Evolutionary conservation across 2,329 filamentous ascomycete species (phyloP).

Genomic region (Trichothecium sympodiale): DNA sequence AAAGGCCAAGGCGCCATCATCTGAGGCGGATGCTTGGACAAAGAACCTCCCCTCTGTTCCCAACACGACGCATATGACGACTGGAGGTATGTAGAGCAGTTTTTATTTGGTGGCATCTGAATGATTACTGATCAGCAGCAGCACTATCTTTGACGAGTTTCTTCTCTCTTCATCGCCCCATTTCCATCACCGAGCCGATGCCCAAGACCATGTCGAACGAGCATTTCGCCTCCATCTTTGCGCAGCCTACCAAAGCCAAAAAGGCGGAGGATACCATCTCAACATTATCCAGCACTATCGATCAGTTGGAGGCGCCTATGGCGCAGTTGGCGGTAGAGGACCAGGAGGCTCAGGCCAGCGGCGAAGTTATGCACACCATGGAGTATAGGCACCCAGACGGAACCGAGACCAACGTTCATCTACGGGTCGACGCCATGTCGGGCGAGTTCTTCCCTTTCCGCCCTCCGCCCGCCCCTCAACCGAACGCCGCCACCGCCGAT

Average conservation of each 20-base stretch:
- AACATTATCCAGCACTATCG: slow-evolving; percentile 50
- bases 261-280: slow-evolving; percentile 53
- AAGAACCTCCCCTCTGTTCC: slow-evolving; percentile 62
- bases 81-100: slow-evolving; percentile 41
- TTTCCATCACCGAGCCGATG: slow-evolving; percentile 76
- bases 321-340: slow-evolving; percentile 29
- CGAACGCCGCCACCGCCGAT: slow-evolving; percentile 31
- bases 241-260: slow-evolving; percentile 36
- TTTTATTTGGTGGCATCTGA: neutral
- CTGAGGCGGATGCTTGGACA: slow-evolving; percentile 31
- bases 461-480: slow-evolving; percentile 68
- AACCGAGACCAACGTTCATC: slow-evolving; percentile 45
- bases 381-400: slow-evolving; percentile 46
- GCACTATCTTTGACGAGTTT: slow-evolving; percentile 84
- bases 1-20: slow-evolving; percentile 37
- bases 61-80: slow-evolving; percentile 60
- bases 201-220: slow-evolving; percentile 61
- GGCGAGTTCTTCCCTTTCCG: slow-evolving; percentile 70
- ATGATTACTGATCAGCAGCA: slow-evolving; percentile 24
- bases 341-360: slow-evolving; percentile 26
- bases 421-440: slow-evolving; percentile 58
- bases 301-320: slow-evolving; percentile 49
- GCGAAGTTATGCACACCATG: slow-evolving; percentile 37
- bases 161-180: slow-evolving; percentile 91
- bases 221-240: slow-evolving; percentile 78